These are phyloP conservation scores for Tuber brumale DNA, from an alignment of 495 filamentous ascomycete species.

Conservation along the genomic window DNA sequence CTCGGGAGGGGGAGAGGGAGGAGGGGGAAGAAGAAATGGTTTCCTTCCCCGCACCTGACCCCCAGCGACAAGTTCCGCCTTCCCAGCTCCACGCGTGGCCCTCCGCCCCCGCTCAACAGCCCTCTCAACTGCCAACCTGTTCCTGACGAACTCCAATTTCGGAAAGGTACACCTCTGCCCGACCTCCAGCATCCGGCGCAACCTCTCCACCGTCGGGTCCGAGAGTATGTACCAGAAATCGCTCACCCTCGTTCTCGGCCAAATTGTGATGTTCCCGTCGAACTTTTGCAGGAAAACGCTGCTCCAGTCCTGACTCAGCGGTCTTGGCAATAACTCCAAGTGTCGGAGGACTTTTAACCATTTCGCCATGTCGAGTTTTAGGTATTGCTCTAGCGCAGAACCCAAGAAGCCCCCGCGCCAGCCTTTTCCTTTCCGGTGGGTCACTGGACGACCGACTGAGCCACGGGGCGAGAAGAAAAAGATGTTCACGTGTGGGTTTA, in stretches of 20 bases:
- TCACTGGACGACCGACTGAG: slow-evolving; percentile 84
- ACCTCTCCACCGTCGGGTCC: slow-evolving; percentile 65
- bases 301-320: slow-evolving; percentile 91
- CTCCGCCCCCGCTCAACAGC: slow-evolving; percentile 66
- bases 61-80: neutral
- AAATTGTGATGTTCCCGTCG: slow-evolving; percentile 89
- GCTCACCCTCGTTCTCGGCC: slow-evolving; percentile 65
- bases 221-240: slow-evolving; percentile 84
- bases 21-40: neutral
- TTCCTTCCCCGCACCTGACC: slow-evolving; percentile 6
- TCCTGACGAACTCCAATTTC: slow-evolving; percentile 81
- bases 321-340: slow-evolving; percentile 81
- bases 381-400: slow-evolving; percentile 83
- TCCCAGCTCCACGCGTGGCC: slow-evolving; percentile 20
- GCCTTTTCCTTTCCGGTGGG: slow-evolving; percentile 83
- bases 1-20: neutral
- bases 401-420: slow-evolving; percentile 95
- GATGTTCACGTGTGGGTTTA: slow-evolving; percentile 94
- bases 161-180: slow-evolving; percentile 83
- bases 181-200: slow-evolving; percentile 79
- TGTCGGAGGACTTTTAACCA: slow-evolving; percentile 92
- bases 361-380: slow-evolving; percentile 91
- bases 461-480: slow-evolving; percentile 97
- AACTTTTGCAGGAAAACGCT: slow-evolving; percentile 94
- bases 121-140: slow-evolving; percentile 74